These are phyloP conservation scores for Harrya chromipes DNA, from an alignment of 768 basidiomycete genomes.

Conservation along the genomic window DNA sequence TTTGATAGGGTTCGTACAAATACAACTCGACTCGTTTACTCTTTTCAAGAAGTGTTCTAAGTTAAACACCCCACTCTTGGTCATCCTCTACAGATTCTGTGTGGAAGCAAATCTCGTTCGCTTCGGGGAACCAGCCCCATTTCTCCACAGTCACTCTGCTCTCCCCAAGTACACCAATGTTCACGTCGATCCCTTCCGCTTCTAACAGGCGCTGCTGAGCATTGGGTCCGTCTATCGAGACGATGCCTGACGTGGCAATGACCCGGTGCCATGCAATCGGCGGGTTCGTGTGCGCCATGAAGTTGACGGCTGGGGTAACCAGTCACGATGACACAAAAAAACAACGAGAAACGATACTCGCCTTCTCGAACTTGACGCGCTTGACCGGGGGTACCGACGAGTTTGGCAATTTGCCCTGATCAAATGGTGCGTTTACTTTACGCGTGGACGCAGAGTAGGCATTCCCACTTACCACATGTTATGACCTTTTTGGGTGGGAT, in stretches of 20 bases:
- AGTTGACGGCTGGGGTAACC: slow-evolving; percentile 59
- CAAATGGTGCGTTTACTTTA: not conserved
- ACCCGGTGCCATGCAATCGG: slow-evolving; percentile 81
- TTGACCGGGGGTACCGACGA: slow-evolving; percentile 70
- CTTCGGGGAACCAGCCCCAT: slow-evolving; percentile 62
- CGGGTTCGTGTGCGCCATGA: slow-evolving; percentile 53
- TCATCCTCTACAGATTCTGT: not conserved
- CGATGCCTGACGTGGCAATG: slow-evolving; percentile 58
- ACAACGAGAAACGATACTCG: slow-evolving; percentile 21
- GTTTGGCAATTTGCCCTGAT: slow-evolving; percentile 62
- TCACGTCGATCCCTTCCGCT: slow-evolving; percentile 75
- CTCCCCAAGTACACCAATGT: slow-evolving; percentile 45
- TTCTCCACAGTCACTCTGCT: slow-evolving; percentile 48
- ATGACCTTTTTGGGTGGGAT: slow-evolving; percentile 66
- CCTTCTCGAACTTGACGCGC: slow-evolving; percentile 79
- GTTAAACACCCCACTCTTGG: slow-evolving; percentile 13
- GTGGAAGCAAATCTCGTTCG: not conserved
- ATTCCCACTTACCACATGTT: slow-evolving; percentile 46
- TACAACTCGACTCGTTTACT: not conserved
- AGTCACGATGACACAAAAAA: not conserved
- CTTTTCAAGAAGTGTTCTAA: not conserved
- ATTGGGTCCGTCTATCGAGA: slow-evolving; percentile 49
- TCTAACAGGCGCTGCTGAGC: slow-evolving; percentile 66
- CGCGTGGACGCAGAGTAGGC: not conserved
- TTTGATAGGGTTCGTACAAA: slow-evolving; percentile 29